Evolutionary conservation across 108 stramenopile genomes (phyloP), one percentile per base, ranked within the genome.

Genomic region (Seminavis robusta): DNA sequence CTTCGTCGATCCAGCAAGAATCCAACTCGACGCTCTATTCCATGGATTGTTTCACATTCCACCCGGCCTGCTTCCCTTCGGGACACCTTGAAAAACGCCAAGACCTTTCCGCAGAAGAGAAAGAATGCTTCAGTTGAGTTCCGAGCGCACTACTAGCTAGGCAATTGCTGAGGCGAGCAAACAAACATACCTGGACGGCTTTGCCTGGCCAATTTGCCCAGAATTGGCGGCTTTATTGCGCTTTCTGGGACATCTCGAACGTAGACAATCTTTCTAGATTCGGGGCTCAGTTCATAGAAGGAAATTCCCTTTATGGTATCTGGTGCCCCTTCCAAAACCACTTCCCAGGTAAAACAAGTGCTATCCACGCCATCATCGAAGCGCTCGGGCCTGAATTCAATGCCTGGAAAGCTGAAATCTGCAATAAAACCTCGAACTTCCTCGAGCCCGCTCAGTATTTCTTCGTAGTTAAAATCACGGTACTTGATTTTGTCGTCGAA

Each of bases 261-360:
- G 59, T 88, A 88, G 1, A 52, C 59, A 36, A 84, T 57, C 32
- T 71, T 48, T 44, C 76, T 63, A 21, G 61, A 68, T 15, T 80
- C 69, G 2, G 80, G 84, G 72, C 84, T 65, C 4, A 88, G 34
- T 53, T 83, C 75, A 47, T 88, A 88, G 56, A 88, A 88, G 36
- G 77, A 80, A 42, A 88, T 80, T 10, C 87, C 87, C 63, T 83
- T 84, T 56, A 84, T 73, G n/a, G 87, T 51, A 36, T 80, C 73
- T 9, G 65, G 63, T 24, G 75, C 74, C 21, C 74, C 83, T 11
- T 65, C 78, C 51, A 88, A 45, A 23, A 73, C 52, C 4, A 88
- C 80, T 24, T 88, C 83, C 87, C 87, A 88, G 33, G 82, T 88
- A 38, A 88, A 88, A 57, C 87, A 84, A 16, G 81, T 75, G 31